These are phyloP conservation scores for Coniochaeta sp. DNA, from an alignment of 2,329 filamentous ascomycete genomes.

Conservation along the genomic window DNA sequence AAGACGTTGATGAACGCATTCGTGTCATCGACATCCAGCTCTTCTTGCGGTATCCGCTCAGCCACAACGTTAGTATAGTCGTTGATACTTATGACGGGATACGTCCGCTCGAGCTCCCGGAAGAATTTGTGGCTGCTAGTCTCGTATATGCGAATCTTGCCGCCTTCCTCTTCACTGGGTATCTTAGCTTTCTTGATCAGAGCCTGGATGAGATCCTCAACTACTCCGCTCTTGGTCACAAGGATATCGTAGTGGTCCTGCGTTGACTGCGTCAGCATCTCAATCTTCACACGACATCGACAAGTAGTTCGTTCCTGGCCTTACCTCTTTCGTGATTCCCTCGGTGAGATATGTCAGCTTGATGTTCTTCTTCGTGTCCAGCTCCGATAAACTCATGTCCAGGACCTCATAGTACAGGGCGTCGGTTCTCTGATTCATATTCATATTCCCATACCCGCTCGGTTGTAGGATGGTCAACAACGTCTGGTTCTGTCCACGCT, in stretches of 20 bases:
- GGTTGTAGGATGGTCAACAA: conserved; percentile 73
- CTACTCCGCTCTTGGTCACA: conserved; percentile 76
- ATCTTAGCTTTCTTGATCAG: conserved; percentile 77
- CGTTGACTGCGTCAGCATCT: conserved; percentile 12
- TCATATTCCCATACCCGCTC: conserved; percentile 63
- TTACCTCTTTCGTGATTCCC: conserved; percentile 82
- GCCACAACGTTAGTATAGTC: conserved; percentile 80
- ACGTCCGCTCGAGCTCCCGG: conserved; percentile 64
- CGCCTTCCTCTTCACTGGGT: conserved; percentile 61
- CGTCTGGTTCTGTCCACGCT: conserved; percentile 63
- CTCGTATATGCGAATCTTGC: conserved; percentile 75
- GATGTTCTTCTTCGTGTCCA: conserved; percentile 85
- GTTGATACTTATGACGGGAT: conserved; percentile 72
- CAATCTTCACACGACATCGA: neutral
- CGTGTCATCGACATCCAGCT: conserved; percentile 43
- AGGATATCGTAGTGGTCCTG: conserved; percentile 76
- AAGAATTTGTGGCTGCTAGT: conserved; percentile 76
- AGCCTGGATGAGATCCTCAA: conserved; percentile 69
- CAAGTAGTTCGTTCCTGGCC: conserved; percentile 15
- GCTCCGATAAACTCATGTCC: conserved; percentile 87
- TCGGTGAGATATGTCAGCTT: conserved; percentile 82
- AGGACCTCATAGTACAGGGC: conserved; percentile 86
- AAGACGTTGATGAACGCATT: conserved; percentile 66
- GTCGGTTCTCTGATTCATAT: conserved; percentile 64
- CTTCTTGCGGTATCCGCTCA: conserved; percentile 71